Evolutionary conservation across 2,329 filamentous ascomycete species (phyloP).

Genomic region (Waltergamsia citrina): DNA sequence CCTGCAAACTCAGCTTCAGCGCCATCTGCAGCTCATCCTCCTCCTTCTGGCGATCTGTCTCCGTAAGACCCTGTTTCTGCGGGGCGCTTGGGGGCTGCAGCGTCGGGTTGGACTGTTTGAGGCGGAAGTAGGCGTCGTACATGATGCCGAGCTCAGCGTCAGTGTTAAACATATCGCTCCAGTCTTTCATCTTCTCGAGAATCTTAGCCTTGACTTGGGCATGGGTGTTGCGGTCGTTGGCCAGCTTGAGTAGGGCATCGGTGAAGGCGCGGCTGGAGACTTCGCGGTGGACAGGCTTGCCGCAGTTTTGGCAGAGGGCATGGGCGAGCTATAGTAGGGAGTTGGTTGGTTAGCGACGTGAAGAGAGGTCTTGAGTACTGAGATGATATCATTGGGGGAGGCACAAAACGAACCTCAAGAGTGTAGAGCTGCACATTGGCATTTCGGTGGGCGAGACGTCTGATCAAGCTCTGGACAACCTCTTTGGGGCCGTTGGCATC

Average conservation of each 20-base stretch:
- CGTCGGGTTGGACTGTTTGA: conserved; percentile 79
- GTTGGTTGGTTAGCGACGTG: background rate
- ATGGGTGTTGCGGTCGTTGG: conserved; percentile 91
- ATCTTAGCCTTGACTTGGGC: conserved; percentile 96
- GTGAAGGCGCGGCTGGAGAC: conserved; percentile 88
- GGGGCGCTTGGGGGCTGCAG: conserved; percentile 88
- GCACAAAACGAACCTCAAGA: conserved; percentile 52
- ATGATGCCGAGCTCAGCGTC: conserved; percentile 94
- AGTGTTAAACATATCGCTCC: conserved; percentile 86
- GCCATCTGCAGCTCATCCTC: conserved; percentile 97
- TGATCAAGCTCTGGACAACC: conserved; percentile 83
- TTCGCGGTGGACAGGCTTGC: conserved; percentile 77
- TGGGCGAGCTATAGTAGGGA: conserved; percentile 61
- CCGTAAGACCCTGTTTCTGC: conserved; percentile 84
- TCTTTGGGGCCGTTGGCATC: conserved; percentile 62
- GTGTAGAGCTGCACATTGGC: conserved; percentile 95
- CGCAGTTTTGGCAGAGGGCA: conserved; percentile 86
- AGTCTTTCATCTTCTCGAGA: conserved; percentile 89
- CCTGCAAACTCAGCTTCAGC: conserved; percentile 82
- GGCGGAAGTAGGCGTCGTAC: conserved; percentile 84
- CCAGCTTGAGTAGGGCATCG: conserved; percentile 81
- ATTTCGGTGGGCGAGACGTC: conserved; percentile 83
- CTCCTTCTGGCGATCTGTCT: conserved; percentile 84
- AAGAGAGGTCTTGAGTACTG: background rate
- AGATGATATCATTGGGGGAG: background rate